Base-by-base conservation (phyloP, 148 eudicot genomes). In the Silene latifolia region DNA sequence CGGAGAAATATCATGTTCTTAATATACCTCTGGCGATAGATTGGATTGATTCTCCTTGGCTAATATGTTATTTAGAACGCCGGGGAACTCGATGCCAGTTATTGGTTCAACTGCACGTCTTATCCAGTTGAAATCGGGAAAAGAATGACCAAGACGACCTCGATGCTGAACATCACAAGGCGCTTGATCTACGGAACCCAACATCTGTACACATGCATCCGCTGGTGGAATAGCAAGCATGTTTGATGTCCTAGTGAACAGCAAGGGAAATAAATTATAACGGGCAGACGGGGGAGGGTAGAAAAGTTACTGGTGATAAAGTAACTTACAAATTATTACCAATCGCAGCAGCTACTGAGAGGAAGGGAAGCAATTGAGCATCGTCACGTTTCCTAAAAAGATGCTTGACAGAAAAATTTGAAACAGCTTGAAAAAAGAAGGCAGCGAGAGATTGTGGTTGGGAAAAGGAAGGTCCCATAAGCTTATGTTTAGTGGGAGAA, bases 41-140 rank as follows among this genome's bases (percentile, higher is more conserved):
- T 70, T 80, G 72, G 91, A 82, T 72, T 81, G 82, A 44, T 75
- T 83, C 67, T 83, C 89, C 73, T 85, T 85, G 63, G 83, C 82
- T 69, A 86, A 74, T 73, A 68, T 21, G 69, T 82, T 84, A 20
- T 83, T 85, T 77, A 91, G 74, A 15, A 89, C 74, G 23, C 85
- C 81, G 54, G 98, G 98, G 69, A 93, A 93, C 84, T 88, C 87
- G 42, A 93, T 89, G 57, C 97, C 97, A 63, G 98, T 93, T 83
- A 80, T 83, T 53, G 97, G 95, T 81, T 93, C 98, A 65, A 88
- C 84, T 68, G 84, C 79, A 79, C 86, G 82, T 74, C 82, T 86
- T 29, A 79, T 75, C 87, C 92, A 87, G 73, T 78, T 79, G 1
- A 84, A 71, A 72, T 75, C 82, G 32, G 79, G 84, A 68, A 82